Evolutionary conservation across 768 basidiomycete species (phyloP).

Genomic region (Tricholomella constricta): DNA sequence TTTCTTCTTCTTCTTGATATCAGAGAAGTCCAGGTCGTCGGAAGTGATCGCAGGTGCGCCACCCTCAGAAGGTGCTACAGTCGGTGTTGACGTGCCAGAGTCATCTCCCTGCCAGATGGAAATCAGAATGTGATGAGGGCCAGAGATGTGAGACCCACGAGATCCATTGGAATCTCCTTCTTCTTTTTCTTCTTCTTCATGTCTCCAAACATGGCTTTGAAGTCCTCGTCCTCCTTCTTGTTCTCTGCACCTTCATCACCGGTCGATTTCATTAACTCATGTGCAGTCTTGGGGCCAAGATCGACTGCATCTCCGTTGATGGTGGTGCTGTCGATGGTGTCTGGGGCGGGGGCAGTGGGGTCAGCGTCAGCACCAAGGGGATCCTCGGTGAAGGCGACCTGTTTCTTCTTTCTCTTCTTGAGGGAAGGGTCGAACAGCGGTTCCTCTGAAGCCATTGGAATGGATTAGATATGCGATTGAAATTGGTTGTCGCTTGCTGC

Average conservation of each 20-base stretch:
- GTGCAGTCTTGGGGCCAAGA: conserved; percentile 73
- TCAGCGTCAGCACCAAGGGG: conserved; percentile 81
- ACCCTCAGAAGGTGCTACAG: conserved; percentile 39
- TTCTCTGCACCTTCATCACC: conserved; percentile 41
- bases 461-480: background rate
- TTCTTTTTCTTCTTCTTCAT: conserved; percentile 94
- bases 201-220: conserved; percentile 85
- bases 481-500: background rate
- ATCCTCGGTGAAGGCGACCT: conserved; percentile 83
- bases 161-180: conserved; percentile 85
- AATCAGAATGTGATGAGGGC: background rate
- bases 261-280: conserved; percentile 71
- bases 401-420: conserved; percentile 88
- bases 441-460: conserved; percentile 63
- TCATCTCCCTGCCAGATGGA: conserved; percentile 55
- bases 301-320: conserved; percentile 73
- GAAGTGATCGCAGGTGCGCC: conserved; percentile 51
- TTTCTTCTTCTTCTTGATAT: conserved; percentile 97
- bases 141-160: conserved; percentile 47
- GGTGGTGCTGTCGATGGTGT: conserved; percentile 69
- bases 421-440: conserved; percentile 83
- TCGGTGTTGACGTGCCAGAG: conserved; percentile 67
- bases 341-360: conserved; percentile 77
- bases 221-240: conserved; percentile 70
- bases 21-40: conserved; percentile 91